phyloP scores from a whole-genome alignment of 31 red algal species.

The Odonthalia washingtoniensis region DNA sequence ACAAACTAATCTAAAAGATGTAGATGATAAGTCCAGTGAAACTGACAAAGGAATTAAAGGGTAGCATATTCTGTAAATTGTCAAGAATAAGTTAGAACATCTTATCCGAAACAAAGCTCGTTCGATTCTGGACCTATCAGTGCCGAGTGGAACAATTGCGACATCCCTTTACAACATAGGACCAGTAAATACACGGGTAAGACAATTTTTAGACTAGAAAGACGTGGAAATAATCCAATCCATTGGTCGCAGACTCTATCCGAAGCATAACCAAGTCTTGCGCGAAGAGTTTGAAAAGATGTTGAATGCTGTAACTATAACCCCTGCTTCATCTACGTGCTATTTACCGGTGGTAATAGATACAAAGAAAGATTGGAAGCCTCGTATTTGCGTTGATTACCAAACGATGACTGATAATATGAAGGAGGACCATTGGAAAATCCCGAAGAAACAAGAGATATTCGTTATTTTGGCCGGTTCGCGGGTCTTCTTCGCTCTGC shows the following conservation, averaged over 20 bases:
- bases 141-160: background rate
- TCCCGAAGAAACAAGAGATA: slow-evolving; percentile 16
- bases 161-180: background rate
- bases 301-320: slow-evolving; percentile 3
- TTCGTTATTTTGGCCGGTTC: background rate
- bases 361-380: slow-evolving; percentile 32
- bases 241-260: background rate
- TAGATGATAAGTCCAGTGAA: background rate
- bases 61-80: background rate
- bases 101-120: background rate
- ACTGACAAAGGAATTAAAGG: background rate
- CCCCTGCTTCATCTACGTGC: slow-evolving; percentile 6
- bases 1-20: background rate
- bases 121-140: background rate
- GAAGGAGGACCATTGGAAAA: background rate
- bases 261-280: slow-evolving; percentile 1
- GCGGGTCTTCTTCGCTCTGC: background rate
- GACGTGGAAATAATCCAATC: background rate
- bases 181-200: background rate
- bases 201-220: background rate
- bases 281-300: slow-evolving; percentile 19
- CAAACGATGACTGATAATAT: background rate
- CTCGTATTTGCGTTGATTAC: slow-evolving; percentile 19
- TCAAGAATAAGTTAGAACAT: background rate
- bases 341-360: slow-evolving; percentile 4